A percentile compares a stretch with the other conserved stretches of the same genome.
These are phyloP conservation scores for Acacia pycnantha DNA, from an alignment of 331 rosid species.

Conservation along the genomic window DNA sequence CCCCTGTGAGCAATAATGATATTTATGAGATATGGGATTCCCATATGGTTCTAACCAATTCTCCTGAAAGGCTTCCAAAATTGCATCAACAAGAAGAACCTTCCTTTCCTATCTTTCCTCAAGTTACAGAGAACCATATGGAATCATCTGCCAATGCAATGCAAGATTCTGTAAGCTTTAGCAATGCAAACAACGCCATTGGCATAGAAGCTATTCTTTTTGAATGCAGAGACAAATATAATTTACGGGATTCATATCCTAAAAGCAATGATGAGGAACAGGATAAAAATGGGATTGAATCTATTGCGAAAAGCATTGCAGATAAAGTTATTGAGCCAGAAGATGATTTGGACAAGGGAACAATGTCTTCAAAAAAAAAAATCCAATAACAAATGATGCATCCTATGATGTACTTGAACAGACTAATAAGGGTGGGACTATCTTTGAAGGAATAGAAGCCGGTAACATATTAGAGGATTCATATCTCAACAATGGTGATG, in stretches of 20 bases:
- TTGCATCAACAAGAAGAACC: slow-evolving; percentile 29
- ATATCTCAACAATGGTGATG: slow-evolving; percentile 2
- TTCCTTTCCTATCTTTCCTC: slow-evolving; percentile 25
- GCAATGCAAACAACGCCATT: background rate
- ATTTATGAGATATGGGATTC: background rate
- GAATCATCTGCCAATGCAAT: slow-evolving; percentile 17
- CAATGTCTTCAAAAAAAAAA: slow-evolving; percentile 14
- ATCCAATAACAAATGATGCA: slow-evolving; percentile 11
- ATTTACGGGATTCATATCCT: slow-evolving; percentile 14
- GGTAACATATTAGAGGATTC: slow-evolving; percentile 7
- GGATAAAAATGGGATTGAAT: slow-evolving; percentile 8
- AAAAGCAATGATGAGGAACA: slow-evolving; percentile 9
- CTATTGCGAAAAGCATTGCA: slow-evolving; percentile 13
- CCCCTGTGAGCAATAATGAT: background rate
- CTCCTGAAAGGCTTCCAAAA: slow-evolving; percentile 19
- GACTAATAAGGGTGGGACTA: no score
- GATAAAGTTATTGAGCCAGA: slow-evolving; percentile 15
- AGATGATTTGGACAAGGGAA: slow-evolving; percentile 21
- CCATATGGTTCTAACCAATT: slow-evolving; percentile 9
- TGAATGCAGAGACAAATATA: background rate
- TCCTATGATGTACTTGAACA: background rate
- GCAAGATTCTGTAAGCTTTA: slow-evolving; percentile 18
- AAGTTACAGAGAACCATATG: background rate
- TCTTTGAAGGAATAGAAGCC: background rate
- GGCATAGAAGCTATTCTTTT: slow-evolving; percentile 8